Percentiles rank a stretch among this genome's conserved stretches.
Evolutionary conservation across 2,329 filamentous ascomycete genomes (phyloP).

Genomic region (Pseudogymnoascus sp.): DNA sequence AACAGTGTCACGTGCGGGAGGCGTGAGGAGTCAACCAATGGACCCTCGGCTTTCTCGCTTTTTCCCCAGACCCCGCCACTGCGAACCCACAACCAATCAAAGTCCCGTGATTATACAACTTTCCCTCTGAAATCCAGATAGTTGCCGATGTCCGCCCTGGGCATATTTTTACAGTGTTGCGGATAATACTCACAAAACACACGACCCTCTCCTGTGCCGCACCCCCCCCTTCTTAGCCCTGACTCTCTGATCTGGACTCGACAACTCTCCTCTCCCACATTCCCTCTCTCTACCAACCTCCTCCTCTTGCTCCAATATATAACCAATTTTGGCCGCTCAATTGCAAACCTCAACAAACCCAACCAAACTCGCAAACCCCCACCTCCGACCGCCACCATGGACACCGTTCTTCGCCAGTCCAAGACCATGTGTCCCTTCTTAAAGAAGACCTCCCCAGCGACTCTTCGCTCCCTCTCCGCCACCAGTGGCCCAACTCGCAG

Average conservation of each 20-base stretch:
- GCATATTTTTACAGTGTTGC: background rate
- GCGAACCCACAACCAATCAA: background rate
- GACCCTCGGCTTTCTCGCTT: background rate
- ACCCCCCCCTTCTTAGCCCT: background rate
- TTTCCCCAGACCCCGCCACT: background rate
- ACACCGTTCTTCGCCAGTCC: slow-evolving; percentile 88
- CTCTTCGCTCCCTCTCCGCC: slow-evolving; percentile 73
- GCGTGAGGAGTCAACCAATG: background rate
- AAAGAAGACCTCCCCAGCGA: slow-evolving; percentile 85
- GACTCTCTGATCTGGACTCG: background rate
- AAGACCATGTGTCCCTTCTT: slow-evolving; percentile 96
- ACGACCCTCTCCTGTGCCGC: background rate
- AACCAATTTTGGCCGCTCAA: background rate
- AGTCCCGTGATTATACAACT: background rate
- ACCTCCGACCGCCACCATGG: slow-evolving; percentile 51
- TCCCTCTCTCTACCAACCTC: background rate
- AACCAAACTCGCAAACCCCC: background rate
- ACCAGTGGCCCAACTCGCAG: slow-evolving; percentile 58
- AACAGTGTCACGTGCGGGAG: background rate
- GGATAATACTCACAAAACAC: slow-evolving; percentile 1
- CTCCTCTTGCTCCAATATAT: background rate
- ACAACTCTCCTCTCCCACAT: background rate
- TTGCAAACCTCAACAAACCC: background rate
- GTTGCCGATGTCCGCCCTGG: slow-evolving; percentile 1
- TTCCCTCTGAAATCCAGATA: background rate